Base-by-base conservation (phyloP, 805 yeast species). In the Groenewaldozyma tartarivorans region DNA sequence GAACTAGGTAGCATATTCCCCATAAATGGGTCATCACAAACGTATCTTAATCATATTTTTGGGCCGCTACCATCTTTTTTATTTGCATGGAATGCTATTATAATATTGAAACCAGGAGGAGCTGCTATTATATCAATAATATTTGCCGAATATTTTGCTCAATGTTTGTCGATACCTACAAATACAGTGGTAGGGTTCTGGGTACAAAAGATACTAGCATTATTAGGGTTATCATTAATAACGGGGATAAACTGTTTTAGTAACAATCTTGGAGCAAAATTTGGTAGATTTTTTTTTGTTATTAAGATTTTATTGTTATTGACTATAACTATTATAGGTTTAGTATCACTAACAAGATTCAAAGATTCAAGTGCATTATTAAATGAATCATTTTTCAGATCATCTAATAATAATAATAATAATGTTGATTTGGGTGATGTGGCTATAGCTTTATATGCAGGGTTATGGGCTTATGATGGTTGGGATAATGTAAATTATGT, bases 391-490 rank as follows among this genome's bases (percentile, higher is more conserved):
- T 36, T 60, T 13, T 58, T 55, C 44, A 48, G 46, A 9, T 62
- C 60, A 1, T 45, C 63, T 2, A 48, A 60, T 7, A 40, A 36
- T 2, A 39, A 51, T 4, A 13, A 24, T 24, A 9, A 7, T 13
- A 24, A 24, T 13, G 13, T 24, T 24, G 29, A 24, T 24, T 35
- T 61, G 2, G 56, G 61, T 13, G 52, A 53, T 24, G 50, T 56
- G 30, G 62, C 67, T 1, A 48, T 58, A 4, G 69, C 69, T 0
- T 45, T 65, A 4, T 64, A 61, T 42, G 67, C 67, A 1, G 69
- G 65, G 1, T 48, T 66, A 1, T 65, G 69, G 69, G 69, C 69
- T 2, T 65, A 60, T 38, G 70, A 65, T 38, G 70, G 70, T 22
- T 65, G 70, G 70, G 70, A 65, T 42, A 65, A 65, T 45, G 55